A percentile compares a stretch with the other conserved stretches of the same genome.
Conservation (phyloP, 2,329 filamentous ascomycete genomes). For the Talaromyces sp. region DNA sequence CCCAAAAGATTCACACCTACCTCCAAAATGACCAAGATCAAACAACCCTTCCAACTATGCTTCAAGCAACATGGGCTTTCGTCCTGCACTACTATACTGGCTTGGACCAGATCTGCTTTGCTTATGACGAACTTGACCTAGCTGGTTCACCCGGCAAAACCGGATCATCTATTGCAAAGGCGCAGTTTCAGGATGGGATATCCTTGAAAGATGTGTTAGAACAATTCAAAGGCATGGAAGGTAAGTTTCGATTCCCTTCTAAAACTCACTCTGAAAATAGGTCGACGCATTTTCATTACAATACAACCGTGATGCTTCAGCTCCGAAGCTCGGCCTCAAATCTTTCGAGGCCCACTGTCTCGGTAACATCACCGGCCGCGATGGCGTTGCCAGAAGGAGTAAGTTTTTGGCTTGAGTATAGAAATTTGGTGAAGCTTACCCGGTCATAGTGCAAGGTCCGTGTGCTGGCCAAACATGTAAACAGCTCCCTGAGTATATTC, state of each 20-base stretch:
- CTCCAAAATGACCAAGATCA: constrained; percentile 1
- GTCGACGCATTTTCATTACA: constrained; percentile 23
- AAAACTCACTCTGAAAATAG: neutral
- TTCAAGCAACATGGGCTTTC: constrained; percentile 44
- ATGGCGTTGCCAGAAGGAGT: constrained; percentile 30
- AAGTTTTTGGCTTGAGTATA: constrained; percentile 5
- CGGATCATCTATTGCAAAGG: constrained; percentile 17
- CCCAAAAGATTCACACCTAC: constrained; percentile 15
- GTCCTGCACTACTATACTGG: constrained; percentile 43
- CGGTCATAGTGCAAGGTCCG: constrained; percentile 28
- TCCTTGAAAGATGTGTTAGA: constrained; percentile 23
- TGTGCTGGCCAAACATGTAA: constrained; percentile 30
- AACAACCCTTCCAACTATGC: constrained; percentile 9
- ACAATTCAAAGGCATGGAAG: constrained; percentile 15
- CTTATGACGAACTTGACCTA: constrained; percentile 28
- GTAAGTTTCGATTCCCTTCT: neutral
- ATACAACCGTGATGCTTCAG: constrained; percentile 32
- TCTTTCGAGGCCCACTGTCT: constrained; percentile 10
- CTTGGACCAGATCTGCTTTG: constrained; percentile 45
- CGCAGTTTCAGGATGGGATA: constrained; percentile 25
- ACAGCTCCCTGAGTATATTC: constrained; percentile 30
- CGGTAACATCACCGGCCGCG: constrained; percentile 21
- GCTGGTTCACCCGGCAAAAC: constrained; percentile 15
- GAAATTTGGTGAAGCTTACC: neutral
- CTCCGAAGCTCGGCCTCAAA: constrained; percentile 20